Evolutionary conservation across 495 filamentous ascomycete species (phyloP).

Genomic region (Parathielavia appendiculata): DNA sequence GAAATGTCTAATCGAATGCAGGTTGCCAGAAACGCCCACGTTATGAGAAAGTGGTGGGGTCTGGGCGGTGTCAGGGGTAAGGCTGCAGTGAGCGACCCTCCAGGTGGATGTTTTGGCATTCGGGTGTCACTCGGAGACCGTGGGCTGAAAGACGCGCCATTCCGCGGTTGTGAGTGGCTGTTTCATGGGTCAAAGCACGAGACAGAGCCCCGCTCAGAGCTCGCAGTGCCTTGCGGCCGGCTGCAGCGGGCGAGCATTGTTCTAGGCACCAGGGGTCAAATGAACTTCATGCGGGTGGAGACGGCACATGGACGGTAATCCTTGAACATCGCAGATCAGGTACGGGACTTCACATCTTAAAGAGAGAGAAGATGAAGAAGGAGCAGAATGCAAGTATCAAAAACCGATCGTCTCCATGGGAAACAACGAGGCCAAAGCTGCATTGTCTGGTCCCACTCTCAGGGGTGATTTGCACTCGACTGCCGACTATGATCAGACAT

Average conservation of each 20-base stretch:
- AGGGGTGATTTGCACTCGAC: too few species aligned
- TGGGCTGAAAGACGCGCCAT: conserved; percentile 18
- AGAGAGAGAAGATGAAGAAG: too few species aligned
- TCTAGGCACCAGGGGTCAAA: conserved; percentile 2
- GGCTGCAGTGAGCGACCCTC: conserved; percentile 1
- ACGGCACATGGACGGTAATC: background rate
- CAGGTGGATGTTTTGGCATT: conserved; percentile 9
- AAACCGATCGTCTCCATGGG: too few species aligned
- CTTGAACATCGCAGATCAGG: too few species aligned
- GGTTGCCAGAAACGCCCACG: conserved; percentile 7
- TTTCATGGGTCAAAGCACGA: conserved; percentile 14
- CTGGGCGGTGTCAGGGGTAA: conserved; percentile 16
- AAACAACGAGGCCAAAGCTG: background rate
- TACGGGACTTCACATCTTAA: background rate
- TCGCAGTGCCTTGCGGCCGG: conserved; percentile 12
- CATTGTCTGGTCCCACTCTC: too few species aligned
- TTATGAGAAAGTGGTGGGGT: conserved; percentile 13
- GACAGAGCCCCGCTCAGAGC: conserved; percentile 3
- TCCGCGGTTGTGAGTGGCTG: conserved; percentile 8
- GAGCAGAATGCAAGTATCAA: too few species aligned
- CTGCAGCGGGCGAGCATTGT: conserved; percentile 16
- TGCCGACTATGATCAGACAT: too few species aligned
- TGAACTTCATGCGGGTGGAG: conserved; percentile 9
- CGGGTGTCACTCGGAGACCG: conserved; percentile 1
- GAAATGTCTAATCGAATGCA: conserved; percentile 1